Evolutionary conservation across 208 protist genomes (phyloP).

Genomic region (Acanthamoeba healyi): DNA sequence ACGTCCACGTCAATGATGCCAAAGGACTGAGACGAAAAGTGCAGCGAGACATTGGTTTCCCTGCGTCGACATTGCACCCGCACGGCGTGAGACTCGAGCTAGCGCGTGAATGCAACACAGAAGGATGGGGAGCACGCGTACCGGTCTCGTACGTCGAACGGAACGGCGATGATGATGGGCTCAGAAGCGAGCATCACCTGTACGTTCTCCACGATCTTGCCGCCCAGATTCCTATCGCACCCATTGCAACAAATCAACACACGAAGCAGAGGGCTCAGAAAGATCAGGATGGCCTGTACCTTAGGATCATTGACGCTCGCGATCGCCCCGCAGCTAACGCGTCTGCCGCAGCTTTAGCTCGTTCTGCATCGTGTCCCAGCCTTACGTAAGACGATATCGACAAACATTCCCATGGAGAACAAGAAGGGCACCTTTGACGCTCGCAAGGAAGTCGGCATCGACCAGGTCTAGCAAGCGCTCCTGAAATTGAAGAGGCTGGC

Average conservation of each 20-base stretch:
- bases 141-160: not conserved
- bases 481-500: not conserved
- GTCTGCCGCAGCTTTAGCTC: not conserved
- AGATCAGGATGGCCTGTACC: not conserved
- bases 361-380: not conserved
- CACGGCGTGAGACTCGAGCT: not conserved
- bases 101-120: not conserved
- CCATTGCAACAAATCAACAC: not conserved
- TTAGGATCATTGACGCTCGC: not conserved
- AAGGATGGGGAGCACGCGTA: not conserved
- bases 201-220: not conserved
- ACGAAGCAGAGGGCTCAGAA: no score
- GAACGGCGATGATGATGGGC: conserved; percentile 27
- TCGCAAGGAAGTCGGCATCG: conserved; percentile 1
- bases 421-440: not conserved
- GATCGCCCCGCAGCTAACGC: not conserved
- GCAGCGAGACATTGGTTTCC: not conserved
- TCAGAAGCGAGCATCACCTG: not conserved
- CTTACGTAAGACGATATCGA: not conserved
- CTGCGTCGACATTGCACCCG: not conserved
- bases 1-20: conserved; percentile 19
- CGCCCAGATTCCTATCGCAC: not conserved
- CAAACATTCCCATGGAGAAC: no score
- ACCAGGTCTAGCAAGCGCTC: not conserved
- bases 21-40: not conserved